Evolutionary conservation across 352 stramenopile genomes (phyloP).

Genomic region (Blastocystis sp.): DNA sequence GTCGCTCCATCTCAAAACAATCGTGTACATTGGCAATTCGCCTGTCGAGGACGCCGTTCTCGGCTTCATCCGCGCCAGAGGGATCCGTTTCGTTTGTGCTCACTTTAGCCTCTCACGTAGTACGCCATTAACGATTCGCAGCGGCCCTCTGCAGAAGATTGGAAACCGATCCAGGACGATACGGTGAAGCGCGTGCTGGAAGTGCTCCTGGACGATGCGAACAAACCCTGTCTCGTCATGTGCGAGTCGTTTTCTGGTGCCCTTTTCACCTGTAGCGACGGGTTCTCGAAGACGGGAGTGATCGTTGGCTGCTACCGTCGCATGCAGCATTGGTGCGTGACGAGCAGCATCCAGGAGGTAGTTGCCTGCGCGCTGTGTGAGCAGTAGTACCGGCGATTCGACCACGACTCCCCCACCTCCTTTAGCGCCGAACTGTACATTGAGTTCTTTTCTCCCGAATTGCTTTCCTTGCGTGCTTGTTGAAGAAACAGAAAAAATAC

Average conservation of each 20-base stretch:
- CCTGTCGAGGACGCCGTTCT: background rate
- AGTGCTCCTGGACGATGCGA: background rate
- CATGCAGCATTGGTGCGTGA: conserved; percentile 57
- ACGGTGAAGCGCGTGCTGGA: conserved; percentile 38
- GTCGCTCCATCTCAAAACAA: conserved; percentile 39
- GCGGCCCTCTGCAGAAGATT: background rate
- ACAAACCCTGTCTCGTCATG: conserved; percentile 39
- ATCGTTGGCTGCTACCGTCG: conserved; percentile 38
- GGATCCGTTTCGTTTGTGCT: background rate
- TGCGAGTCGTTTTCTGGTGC: background rate
- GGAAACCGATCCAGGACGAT: conserved; percentile 56
- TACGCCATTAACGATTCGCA: background rate
- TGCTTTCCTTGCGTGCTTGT: conserved; percentile 18
- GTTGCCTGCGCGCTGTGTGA: background rate
- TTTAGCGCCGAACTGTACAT: conserved; percentile 47
- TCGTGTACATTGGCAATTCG: conserved; percentile 36
- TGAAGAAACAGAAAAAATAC: conserved; percentile 22
- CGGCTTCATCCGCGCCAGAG: background rate
- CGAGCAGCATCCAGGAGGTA: conserved; percentile 66
- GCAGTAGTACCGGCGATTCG: conserved; percentile 33
- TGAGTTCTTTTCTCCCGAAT: conserved; percentile 54
- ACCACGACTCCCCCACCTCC: background rate
- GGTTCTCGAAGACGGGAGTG: conserved; percentile 22
- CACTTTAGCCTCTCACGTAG: conserved; percentile 1
- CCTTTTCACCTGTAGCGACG: background rate